phyloP scores from a whole-genome alignment of 2,329 filamentous ascomycete genomes.

The Cercospora canescens region DNA sequence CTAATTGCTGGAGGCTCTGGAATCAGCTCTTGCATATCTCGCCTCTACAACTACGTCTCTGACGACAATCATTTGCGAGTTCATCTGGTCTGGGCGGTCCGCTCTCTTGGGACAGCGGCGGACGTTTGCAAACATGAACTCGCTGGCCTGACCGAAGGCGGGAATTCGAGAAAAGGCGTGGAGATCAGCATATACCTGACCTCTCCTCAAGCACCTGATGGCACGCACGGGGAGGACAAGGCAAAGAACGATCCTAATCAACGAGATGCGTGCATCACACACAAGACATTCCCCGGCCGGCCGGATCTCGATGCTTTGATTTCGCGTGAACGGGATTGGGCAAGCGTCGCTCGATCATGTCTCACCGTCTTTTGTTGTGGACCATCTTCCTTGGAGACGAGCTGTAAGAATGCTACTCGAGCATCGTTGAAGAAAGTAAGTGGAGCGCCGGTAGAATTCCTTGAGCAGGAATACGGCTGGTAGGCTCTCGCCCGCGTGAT shows the following conservation, averaged over 20 bases:
- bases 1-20: conserved; percentile 11
- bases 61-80: background rate
- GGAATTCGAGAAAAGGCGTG: background rate
- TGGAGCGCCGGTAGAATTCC: background rate
- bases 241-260: background rate
- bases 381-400: conserved; percentile 1
- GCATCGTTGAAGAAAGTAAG: background rate
- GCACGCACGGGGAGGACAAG: background rate
- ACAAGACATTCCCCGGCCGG: background rate
- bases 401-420: background rate
- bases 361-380: conserved; percentile 17
- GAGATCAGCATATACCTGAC: background rate
- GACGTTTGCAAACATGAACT: conserved; percentile 12
- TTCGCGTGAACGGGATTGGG: background rate
- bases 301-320: conserved; percentile 7
- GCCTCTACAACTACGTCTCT: background rate
- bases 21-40: conserved; percentile 10
- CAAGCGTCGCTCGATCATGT: background rate
- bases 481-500: too few species aligned
- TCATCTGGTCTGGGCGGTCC: conserved; percentile 11
- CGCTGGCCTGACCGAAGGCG: background rate
- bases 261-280: too few species aligned
- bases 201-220: background rate
- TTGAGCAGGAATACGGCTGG: background rate
- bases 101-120: background rate